Base-by-base conservation (phyloP, 768 basidiomycete species). In the Termitomyces sp. region DNA sequence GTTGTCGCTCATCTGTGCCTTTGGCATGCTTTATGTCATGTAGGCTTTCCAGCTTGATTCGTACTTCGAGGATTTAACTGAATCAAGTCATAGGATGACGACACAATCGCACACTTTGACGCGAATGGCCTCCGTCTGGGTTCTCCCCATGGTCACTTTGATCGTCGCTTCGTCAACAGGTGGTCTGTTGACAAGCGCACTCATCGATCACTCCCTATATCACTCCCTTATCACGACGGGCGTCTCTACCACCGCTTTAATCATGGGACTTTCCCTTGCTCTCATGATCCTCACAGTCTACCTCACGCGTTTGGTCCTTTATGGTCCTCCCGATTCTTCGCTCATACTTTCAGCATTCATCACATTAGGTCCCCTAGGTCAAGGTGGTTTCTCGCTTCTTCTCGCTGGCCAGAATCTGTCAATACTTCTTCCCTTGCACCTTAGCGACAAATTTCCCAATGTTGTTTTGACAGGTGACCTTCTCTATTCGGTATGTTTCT, bases 161-260 rank as follows among this genome's bases (percentile, higher is more conserved):
- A 74, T 86, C 46, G 86, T 88, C 63, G 78, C 77, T 1, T 77
- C 83, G 0, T 81, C 85, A 3, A 73, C 79, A 0, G 85, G 86
- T 1, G 80, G 75, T 1, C 67, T 79, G 52, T 63, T 87, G 26
- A 78, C 78, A 2, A 61, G 66, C 0, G 70, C 78, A 8, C 66
- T 87, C 5, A 50, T 68, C 3, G 46, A 67, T 3, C 64, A 70
- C 54, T 74, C 76, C 23, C 62, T 67, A 3, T 50, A 68, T 3
- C 65, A 71, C 54, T 80, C 80, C 0, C 66, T 78, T 17, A 66
- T 84, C 40, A 83, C 83, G 2, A 63, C 81, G 46, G 71, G 73
- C 6, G 68, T 78, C 38, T 78, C 80, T 3, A 54, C 66, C 43
- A 64, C 57, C 8, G 58, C 66, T 17, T 49, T 69, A 28, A 51